A percentile compares a stretch with the other conserved stretches of the same genome.
Evolutionary conservation across 305 asterid species (phyloP).

Genomic region (Fraxinus baroniana): DNA sequence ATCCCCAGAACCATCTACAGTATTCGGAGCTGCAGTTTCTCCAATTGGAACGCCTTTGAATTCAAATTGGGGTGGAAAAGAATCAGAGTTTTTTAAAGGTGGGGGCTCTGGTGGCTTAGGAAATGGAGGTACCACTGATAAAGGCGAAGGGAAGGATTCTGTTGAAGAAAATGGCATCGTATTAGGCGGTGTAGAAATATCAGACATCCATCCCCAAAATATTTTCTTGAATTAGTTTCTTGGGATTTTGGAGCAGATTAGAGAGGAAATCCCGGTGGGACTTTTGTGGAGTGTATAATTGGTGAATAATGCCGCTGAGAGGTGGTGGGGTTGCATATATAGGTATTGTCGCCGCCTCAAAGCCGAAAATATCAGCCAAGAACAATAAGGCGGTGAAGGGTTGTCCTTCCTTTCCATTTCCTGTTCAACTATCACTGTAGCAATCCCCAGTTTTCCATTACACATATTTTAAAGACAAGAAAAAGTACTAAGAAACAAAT

Average conservation of each 20-base stretch:
- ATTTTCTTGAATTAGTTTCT: not conserved
- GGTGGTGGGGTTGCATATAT: slow-evolving; percentile 32
- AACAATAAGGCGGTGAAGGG: slow-evolving; percentile 56
- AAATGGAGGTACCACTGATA: slow-evolving; percentile 28
- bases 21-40: not conserved
- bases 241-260: not conserved
- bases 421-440: slow-evolving; percentile 14
- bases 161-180: slow-evolving; percentile 27
- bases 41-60: not conserved
- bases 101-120: not conserved
- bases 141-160: slow-evolving; percentile 17
- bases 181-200: slow-evolving; percentile 21
- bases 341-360: slow-evolving; percentile 39
- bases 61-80: slow-evolving; percentile 23
- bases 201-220: slow-evolving; percentile 35
- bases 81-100: slow-evolving; percentile 28
- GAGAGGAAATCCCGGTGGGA: not conserved
- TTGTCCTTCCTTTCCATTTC: slow-evolving; percentile 24
- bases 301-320: slow-evolving; percentile 21
- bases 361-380: slow-evolving; percentile 26
- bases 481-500: not conserved
- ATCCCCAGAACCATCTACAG: slow-evolving; percentile 17
- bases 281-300: slow-evolving; percentile 13
- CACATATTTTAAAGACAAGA: not conserved
- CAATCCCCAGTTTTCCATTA: slow-evolving; percentile 11